Evolutionary conservation across 108 stramenopile genomes (phyloP), one percentile per base, ranked within the genome.

Genomic region (Epipyxis sp.): DNA sequence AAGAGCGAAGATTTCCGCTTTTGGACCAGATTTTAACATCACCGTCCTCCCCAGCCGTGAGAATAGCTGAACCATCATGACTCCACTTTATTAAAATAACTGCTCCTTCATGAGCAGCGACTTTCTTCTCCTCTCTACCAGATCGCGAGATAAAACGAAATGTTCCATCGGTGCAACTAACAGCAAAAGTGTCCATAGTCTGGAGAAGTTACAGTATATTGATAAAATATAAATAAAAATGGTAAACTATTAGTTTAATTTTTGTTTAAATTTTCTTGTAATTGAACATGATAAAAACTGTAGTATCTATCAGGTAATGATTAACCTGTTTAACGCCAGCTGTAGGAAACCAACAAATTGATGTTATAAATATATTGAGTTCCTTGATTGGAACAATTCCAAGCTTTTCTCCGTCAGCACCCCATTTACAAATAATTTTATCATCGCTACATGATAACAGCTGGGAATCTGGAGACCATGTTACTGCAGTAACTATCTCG

Each of bases 31-130:
- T 79, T 78, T 91, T 91, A 0, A 91, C 88, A 32, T 83, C 84
- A 10, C 90, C 90, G 76, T 91, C 89, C 78, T 91, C 90, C 16
- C 90, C 90, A 6, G 84, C 85, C 42, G 89, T 87, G 59, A 50
- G 82, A 20, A 91, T 35, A 25, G 88, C 89, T 39, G 83, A 59
- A 13, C 90, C 90, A 62, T 90, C 89, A n/a, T 41, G 42, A 59
- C 69, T 86, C 89, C 90, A 91, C 44, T 76, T 59, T 10, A 89
- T 77, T 35, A 79, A 67, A 25, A 87, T 84, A 1, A 82, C 87
- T 0, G 89, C 90, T 2, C 86, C 89, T 44, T 50, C 46, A 59
- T 86, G 84, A 0, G 84, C 82, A 27, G 46, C 43, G 1, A 83
- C 71, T 59, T 86, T 83, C 72, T 89, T 89, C 84, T 90, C 90